phyloP scores from a whole-genome alignment of 148 eudicot genomes.

The Rhododendron henanense region DNA sequence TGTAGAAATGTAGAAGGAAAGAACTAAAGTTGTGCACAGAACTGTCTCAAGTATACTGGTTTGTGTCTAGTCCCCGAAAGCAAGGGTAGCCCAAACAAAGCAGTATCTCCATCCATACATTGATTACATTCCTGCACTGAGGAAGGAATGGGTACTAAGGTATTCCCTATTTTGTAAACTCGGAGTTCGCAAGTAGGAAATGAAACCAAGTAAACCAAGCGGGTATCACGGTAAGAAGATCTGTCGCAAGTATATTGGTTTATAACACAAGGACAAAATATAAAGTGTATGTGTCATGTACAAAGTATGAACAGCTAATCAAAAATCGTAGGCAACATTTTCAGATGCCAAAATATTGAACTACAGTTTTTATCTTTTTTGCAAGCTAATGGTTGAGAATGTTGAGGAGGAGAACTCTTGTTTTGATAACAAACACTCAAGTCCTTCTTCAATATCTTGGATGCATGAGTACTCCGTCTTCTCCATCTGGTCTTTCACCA shows the following conservation, averaged over 20 bases:
- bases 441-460: constrained; percentile 33
- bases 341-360: background rate
- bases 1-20: background rate
- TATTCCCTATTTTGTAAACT: too few species aligned
- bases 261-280: background rate
- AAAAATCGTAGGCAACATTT: background rate
- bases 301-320: background rate
- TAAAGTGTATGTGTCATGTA: background rate
- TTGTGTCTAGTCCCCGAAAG: background rate
- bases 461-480: background rate
- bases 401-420: constrained; percentile 20
- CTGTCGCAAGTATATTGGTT: background rate
- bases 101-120: too few species aligned
- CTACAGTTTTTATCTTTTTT: background rate
- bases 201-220: too few species aligned
- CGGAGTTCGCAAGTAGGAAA: too few species aligned
- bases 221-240: too few species aligned
- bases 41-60: background rate
- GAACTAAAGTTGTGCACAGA: background rate
- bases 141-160: too few species aligned
- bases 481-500: constrained; percentile 12
- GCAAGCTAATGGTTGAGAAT: constrained; percentile 29
- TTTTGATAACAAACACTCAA: constrained; percentile 42
- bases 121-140: too few species aligned
- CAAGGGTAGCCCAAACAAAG: too few species aligned